Conservation (phyloP, 2,329 filamentous ascomycete species). For the Geosmithia putterillii region DNA sequence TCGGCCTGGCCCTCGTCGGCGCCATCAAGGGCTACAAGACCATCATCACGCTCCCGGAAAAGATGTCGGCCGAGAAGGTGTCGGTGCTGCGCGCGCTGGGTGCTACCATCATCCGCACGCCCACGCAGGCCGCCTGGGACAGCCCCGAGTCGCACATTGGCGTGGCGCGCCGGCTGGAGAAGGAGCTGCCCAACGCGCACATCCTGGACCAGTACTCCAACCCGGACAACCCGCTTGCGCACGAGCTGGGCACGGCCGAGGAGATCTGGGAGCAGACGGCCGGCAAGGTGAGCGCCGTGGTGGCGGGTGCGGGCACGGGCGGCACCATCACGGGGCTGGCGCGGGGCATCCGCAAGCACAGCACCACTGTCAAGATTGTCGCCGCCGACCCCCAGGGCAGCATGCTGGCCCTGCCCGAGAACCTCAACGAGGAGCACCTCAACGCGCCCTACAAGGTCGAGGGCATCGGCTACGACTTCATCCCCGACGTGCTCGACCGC, state of each 20-base stretch:
- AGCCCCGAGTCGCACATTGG: constrained; percentile 94
- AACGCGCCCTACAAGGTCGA: constrained; percentile 95
- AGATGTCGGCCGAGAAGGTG: constrained; percentile 98
- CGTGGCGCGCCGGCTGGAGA: constrained; percentile 77
- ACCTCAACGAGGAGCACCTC: constrained; percentile 65
- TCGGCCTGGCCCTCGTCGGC: constrained; percentile 84
- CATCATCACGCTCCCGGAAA: constrained; percentile 96
- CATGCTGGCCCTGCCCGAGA: constrained; percentile 71
- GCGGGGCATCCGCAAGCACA: constrained; percentile 77
- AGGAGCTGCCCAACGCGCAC: constrained; percentile 93
- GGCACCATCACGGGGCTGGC: constrained; percentile 90
- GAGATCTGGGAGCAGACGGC: constrained; percentile 90
- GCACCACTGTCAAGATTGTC: constrained; percentile 71
- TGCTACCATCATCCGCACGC: constrained; percentile 94
- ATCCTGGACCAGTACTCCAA: constrained; percentile 97
- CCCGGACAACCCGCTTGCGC: constrained; percentile 78
- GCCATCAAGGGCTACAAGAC: constrained; percentile 97
- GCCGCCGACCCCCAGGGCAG: constrained; percentile 89
- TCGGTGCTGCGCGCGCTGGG: constrained; percentile 86
- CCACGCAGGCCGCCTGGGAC: constrained; percentile 90
- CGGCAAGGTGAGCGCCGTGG: constrained; percentile 68
- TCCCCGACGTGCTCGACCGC: constrained; percentile 84
- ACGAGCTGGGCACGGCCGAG: constrained; percentile 88
- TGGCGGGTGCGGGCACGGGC: constrained; percentile 89
- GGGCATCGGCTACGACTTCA: constrained; percentile 97